Base-by-base conservation (phyloP, 495 filamentous ascomycete genomes). In the Penicillium parvum region DNA sequence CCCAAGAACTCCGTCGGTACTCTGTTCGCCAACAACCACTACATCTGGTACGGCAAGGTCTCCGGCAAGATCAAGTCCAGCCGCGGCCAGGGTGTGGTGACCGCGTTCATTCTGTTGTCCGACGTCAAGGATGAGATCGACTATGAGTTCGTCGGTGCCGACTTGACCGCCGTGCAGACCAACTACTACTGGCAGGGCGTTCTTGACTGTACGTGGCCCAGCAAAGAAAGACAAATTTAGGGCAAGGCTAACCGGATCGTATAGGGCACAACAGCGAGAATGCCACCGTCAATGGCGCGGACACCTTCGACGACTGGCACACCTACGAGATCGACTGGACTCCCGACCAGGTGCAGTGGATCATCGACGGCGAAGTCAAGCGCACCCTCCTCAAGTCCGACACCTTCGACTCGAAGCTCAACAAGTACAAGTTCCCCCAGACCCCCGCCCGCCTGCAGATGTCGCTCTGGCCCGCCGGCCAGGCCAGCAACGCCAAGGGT, bases 91-190 rank as follows among this genome's bases (percentile, higher is more conserved):
- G 92, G 92, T 71, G 92, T 97, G 22, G 88, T 98, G 4, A 89
- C 90, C 15, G 92, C 90, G 10, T 98, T 98, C 63, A 97, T 98
- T 61, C 71, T 97, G 50, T 76, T 96, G 53, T 85, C 83, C 22
- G 92, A 97, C 60, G 85, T 92, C 55, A 95, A 96, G 71, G 92
- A 98, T 57, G 92, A 98, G 64, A 95, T 98, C 57, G 92, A 98
- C 64, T 96, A 86, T 60, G 92, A 98, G 69, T 98, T 81, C 59
- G 79, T 98, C 40, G 92, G 92, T 42, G 75, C 77, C 33, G 86
- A 96, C 51, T 64, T 96, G 57, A 55, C 72, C 14, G 75, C 74
- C 37, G 85, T 84, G 14, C 90, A 98, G 73, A 89, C 88, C 56
- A 98, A 98, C 72, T 98, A 77, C 74, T 98, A 97, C 70, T 96